Evolutionary conservation across 805 yeast species (phyloP).

Genomic region (Candida quercuum): DNA sequence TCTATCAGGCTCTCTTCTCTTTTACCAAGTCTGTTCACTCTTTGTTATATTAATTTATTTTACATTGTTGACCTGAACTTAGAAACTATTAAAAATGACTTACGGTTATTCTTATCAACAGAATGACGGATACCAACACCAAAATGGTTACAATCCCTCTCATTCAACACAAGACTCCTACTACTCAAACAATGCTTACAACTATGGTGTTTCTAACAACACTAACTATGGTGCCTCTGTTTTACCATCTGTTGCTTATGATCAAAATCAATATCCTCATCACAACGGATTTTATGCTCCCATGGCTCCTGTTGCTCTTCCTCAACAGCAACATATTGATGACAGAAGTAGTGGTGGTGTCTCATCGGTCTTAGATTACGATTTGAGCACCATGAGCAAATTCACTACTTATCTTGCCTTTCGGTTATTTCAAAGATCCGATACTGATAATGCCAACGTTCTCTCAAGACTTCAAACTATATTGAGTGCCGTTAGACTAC

Average conservation of each 20-base stretch:
- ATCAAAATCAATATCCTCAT: constrained; percentile 1
- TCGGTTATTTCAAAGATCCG: constrained; percentile 54
- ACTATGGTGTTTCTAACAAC: neutral
- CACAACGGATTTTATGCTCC: constrained; percentile 1
- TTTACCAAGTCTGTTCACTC: neutral
- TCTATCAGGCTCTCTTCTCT: too few species aligned
- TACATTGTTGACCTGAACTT: too few species aligned
- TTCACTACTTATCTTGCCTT: constrained; percentile 72
- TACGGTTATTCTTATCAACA: neutral
- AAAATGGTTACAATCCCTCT: neutral
- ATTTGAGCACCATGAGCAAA: constrained; percentile 69
- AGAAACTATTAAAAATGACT: too few species aligned
- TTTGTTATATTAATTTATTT: constrained; percentile 2
- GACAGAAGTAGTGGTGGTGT: constrained; percentile 85
- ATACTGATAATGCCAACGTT: constrained; percentile 38
- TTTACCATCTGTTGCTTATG: constrained; percentile 4
- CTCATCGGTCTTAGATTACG: constrained; percentile 72
- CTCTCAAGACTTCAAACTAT: constrained; percentile 60
- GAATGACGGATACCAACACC: neutral
- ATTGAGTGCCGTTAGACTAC: constrained; percentile 81
- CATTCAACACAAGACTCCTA: neutral
- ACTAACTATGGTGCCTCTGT: neutral
- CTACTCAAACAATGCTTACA: neutral
- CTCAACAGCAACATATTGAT: constrained; percentile 18
- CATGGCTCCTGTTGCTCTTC: constrained; percentile 2